Percentiles rank a stretch among this genome's conserved stretches.
These are phyloP conservation scores for Butyriboletus loyo DNA, from an alignment of 768 basidiomycete genomes.

Conservation along the genomic window DNA sequence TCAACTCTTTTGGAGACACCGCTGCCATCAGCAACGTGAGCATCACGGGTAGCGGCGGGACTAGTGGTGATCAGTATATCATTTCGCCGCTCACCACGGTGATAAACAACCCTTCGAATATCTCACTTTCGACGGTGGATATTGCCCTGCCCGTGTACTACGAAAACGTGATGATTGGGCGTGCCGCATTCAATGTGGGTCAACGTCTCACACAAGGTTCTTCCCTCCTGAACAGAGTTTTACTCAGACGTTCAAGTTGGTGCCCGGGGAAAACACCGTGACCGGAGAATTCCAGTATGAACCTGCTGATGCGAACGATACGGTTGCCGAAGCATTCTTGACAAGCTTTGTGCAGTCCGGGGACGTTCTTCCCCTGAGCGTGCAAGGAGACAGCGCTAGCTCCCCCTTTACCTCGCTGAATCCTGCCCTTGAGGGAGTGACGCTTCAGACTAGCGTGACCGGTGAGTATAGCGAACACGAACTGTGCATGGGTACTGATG, in stretches of 20 bases:
- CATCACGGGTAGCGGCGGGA: slow-evolving; percentile 63
- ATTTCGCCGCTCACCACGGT: slow-evolving; percentile 53
- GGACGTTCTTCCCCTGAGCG: slow-evolving; percentile 45
- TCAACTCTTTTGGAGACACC: slow-evolving; percentile 54
- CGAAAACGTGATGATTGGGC: slow-evolving; percentile 54
- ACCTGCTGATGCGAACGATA: slow-evolving; percentile 64
- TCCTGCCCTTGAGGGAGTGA: slow-evolving; percentile 52
- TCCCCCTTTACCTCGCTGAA: slow-evolving; percentile 61
- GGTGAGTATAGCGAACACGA: slow-evolving; percentile 32
- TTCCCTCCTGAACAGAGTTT: background rate
- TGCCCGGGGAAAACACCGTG: slow-evolving; percentile 54
- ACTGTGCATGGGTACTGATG: background rate
- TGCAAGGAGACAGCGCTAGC: slow-evolving; percentile 57
- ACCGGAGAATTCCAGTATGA: slow-evolving; percentile 65
- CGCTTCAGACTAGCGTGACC: slow-evolving; percentile 45
- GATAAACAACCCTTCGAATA: slow-evolving; percentile 65
- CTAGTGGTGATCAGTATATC: slow-evolving; percentile 57
- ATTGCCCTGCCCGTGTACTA: slow-evolving; percentile 59
- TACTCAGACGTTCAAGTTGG: slow-evolving; percentile 50
- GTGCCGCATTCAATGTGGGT: slow-evolving; percentile 56
- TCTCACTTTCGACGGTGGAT: slow-evolving; percentile 57
- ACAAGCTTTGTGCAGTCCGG: slow-evolving; percentile 56
- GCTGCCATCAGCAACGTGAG: slow-evolving; percentile 54
- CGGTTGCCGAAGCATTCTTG: slow-evolving; percentile 59
- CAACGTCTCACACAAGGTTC: background rate